Conservation (phyloP, 306 rosid genomes). For the Quercus berberidifolia region DNA sequence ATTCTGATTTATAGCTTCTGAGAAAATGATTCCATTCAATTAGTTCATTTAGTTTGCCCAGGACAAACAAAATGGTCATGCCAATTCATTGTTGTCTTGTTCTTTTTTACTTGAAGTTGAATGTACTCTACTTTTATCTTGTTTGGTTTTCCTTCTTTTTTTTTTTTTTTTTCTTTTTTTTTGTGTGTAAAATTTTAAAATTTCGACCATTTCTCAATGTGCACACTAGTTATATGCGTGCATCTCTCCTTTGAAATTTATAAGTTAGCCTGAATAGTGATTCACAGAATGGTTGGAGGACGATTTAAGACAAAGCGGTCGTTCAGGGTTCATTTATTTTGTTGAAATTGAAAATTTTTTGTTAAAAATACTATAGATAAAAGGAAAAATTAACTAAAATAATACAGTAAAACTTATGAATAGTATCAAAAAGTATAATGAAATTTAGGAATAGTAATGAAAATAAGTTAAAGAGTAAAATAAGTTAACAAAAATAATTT, state of each 20-base stretch:
- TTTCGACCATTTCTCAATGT: too few relatives aligned
- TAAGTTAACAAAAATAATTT: accelerated
- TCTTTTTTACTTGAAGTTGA: conserved; percentile 16
- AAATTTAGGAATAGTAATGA: accelerated
- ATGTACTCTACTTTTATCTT: not conserved
- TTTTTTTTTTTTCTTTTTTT: accelerated
- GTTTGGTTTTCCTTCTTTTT: not conserved
- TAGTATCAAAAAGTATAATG: accelerated
- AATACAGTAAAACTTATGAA: accelerated
- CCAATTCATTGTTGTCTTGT: conserved; percentile 30
- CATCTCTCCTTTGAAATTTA: too few relatives aligned
- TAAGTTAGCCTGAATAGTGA: too few relatives aligned
- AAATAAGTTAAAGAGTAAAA: too few relatives aligned
- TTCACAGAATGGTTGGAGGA: too few relatives aligned
- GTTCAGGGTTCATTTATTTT: accelerated
- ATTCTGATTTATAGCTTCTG: not conserved
- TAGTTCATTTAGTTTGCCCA: conserved; percentile 13
- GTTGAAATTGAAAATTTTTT: too few relatives aligned
- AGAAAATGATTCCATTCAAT: conserved; percentile 11
- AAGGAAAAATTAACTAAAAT: accelerated
- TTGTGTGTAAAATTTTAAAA: too few relatives aligned
- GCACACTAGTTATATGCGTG: too few relatives aligned
- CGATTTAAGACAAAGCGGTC: accelerated
- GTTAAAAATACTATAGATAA: accelerated
- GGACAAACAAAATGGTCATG: conserved; percentile 27